These are phyloP conservation scores for Umbelopsis sp. DNA, from an alignment of 192 early-diverging fungal species.

Conservation along the genomic window DNA sequence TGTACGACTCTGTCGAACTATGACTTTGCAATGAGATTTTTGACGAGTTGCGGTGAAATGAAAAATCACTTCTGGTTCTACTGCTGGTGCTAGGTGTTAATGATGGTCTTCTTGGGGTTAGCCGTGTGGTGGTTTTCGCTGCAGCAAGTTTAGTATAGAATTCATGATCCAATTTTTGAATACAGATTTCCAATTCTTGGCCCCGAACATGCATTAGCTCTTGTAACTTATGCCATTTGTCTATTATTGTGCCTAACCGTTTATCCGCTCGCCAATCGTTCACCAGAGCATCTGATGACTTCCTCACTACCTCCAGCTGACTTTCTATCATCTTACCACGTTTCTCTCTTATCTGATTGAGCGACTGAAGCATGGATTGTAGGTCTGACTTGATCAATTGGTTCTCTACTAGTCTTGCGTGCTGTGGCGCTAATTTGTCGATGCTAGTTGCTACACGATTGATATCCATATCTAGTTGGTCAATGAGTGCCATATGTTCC, in stretches of 20 bases:
- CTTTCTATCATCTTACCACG: constrained; percentile 19
- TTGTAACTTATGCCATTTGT: constrained; percentile 53
- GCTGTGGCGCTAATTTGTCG: constrained; percentile 33
- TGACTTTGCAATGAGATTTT: constrained; percentile 15
- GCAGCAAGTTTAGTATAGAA: constrained; percentile 41
- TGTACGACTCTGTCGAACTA: not conserved
- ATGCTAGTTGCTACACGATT: constrained; percentile 28
- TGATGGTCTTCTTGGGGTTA: constrained; percentile 1
- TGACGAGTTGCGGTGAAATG: constrained; percentile 8
- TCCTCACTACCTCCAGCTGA: constrained; percentile 16
- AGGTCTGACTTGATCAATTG: constrained; percentile 40
- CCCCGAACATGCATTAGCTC: constrained; percentile 43
- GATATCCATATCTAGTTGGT: constrained; percentile 41
- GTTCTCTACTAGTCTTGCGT: constrained; percentile 29
- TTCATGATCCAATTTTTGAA: constrained; percentile 36
- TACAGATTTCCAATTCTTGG: constrained; percentile 48
- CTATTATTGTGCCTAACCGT: constrained; percentile 44
- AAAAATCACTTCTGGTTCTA: not conserved
- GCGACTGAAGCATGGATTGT: constrained; percentile 26
- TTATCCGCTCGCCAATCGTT: constrained; percentile 52
- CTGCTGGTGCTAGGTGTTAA: constrained; percentile 22
- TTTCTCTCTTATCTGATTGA: constrained; percentile 22
- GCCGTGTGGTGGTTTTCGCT: constrained; percentile 22
- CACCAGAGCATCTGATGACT: constrained; percentile 18
- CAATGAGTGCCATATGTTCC: constrained; percentile 26